These are phyloP conservation scores for Naganishia randhawae DNA, from an alignment of 768 basidiomycete species.

Conservation along the genomic window DNA sequence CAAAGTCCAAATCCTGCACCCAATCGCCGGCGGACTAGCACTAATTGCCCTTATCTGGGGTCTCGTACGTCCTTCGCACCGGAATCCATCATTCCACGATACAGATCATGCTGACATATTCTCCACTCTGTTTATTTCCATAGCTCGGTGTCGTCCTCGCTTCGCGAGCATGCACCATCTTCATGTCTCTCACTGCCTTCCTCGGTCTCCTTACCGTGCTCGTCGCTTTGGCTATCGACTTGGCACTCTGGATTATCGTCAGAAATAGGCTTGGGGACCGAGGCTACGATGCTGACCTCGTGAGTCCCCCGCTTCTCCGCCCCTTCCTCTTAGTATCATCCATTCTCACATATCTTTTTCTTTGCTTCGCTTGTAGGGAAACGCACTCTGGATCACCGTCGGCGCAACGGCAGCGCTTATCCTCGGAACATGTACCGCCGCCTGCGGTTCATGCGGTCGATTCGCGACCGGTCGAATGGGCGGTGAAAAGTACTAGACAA, in stretches of 20 bases:
- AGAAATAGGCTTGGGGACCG: conserved; percentile 59
- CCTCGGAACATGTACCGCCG: conserved; percentile 64
- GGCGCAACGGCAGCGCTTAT: conserved; percentile 67
- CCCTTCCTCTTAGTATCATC: background rate
- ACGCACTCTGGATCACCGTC: conserved; percentile 77
- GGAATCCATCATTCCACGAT: background rate
- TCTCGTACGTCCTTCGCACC: conserved; percentile 1
- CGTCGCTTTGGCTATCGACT: conserved; percentile 70
- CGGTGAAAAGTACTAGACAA: conserved; percentile 42
- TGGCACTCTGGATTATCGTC: conserved; percentile 72
- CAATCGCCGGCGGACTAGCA: conserved; percentile 58
- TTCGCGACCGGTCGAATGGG: conserved; percentile 51
- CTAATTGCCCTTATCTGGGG: conserved; percentile 42
- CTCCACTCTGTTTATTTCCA: background rate
- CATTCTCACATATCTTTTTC: background rate
- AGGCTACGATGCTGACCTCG: conserved; percentile 41
- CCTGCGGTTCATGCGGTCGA: conserved; percentile 65
- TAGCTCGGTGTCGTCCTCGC: conserved; percentile 63
- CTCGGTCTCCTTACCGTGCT: conserved; percentile 67
- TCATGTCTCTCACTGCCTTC: conserved; percentile 68
- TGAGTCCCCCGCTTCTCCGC: conserved; percentile 31
- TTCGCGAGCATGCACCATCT: conserved; percentile 67
- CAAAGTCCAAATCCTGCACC: conserved; percentile 69
- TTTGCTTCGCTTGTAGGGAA: conserved; percentile 57
- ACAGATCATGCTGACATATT: background rate